Evolutionary conservation across 78 protist species (phyloP).

Genomic region (Protostelium mycophagum): DNA sequence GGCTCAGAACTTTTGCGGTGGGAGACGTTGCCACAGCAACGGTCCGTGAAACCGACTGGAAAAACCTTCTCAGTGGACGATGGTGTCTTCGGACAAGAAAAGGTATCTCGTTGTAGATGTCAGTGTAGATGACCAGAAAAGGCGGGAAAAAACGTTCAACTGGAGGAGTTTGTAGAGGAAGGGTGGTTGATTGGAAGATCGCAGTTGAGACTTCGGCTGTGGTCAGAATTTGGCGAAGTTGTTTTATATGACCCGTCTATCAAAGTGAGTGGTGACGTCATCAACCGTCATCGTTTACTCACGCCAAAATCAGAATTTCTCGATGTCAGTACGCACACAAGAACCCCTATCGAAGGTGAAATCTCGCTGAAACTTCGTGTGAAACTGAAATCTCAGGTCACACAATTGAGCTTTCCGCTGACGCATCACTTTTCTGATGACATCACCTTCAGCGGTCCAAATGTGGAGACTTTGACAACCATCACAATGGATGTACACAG

Average conservation of each 20-base stretch:
- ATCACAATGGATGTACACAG: background rate
- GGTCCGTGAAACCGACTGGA: background rate
- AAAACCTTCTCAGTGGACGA: background rate
- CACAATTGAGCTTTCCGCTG: background rate
- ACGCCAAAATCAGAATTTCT: background rate
- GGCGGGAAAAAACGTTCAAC: background rate
- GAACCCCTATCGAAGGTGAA: background rate
- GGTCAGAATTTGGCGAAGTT: background rate
- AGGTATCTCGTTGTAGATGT: too few relatives aligned
- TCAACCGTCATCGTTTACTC: background rate
- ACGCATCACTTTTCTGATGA: background rate
- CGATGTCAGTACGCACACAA: background rate
- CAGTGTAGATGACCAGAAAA: background rate
- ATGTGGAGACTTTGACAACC: background rate
- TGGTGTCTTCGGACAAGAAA: background rate
- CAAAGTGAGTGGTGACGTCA: background rate
- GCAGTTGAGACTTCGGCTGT: background rate
- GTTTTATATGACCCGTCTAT: background rate
- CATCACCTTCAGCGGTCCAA: background rate
- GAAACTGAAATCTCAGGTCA: background rate
- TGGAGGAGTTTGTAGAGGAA: background rate
- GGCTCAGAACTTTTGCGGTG: background rate
- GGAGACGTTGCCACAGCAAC: background rate
- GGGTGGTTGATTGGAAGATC: background rate
- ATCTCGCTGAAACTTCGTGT: background rate